phyloP scores from a whole-genome alignment of 352 stramenopile genomes.

The Phytophthora rubi region DNA sequence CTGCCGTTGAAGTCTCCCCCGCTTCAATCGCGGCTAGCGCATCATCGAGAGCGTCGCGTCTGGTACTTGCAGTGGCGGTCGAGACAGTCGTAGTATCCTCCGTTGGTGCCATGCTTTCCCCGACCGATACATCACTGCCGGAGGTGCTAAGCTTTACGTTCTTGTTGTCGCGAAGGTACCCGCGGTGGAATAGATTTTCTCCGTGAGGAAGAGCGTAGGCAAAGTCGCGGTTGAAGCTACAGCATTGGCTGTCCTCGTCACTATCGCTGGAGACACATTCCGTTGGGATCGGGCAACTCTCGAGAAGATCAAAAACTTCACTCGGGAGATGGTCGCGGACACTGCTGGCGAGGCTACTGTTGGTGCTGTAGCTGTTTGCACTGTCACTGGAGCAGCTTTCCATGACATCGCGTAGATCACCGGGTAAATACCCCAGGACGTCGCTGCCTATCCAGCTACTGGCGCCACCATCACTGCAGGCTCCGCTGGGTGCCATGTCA shows the following conservation, averaged over 20 bases:
- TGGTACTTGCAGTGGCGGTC: neutral
- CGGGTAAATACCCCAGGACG: slow-evolving; percentile 1
- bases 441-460: slow-evolving; percentile 11
- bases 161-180: neutral
- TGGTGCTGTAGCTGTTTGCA: neutral
- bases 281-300: neutral
- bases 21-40: neutral
- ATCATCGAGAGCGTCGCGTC: neutral
- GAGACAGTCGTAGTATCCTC: neutral
- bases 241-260: neutral
- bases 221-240: neutral
- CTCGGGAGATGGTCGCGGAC: neutral
- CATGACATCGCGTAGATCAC: slow-evolving; percentile 7
- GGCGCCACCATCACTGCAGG: neutral
- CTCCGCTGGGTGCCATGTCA: neutral
- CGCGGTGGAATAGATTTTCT: neutral
- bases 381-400: slow-evolving; percentile 1
- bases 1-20: neutral
- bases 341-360: neutral
- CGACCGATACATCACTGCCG: neutral
- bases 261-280: neutral
- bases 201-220: neutral
- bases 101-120: neutral
- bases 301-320: neutral
- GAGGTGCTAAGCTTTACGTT: neutral